Evolutionary conservation across 2,329 filamentous ascomycete species (phyloP).

Genomic region (Trichoderma sp.): DNA sequence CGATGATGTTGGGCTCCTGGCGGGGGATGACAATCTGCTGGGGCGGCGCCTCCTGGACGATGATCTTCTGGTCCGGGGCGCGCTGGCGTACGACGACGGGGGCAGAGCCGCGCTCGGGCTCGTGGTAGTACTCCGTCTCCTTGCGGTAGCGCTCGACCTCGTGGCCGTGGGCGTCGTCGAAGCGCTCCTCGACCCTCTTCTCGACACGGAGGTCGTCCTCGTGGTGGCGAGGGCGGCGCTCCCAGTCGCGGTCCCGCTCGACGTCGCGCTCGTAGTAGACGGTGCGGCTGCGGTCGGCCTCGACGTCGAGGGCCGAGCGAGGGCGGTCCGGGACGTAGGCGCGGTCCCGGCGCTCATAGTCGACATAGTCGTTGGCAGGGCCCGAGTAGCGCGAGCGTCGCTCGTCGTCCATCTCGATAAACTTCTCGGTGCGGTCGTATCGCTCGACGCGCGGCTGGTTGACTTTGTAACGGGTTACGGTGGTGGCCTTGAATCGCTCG

Average conservation of each 20-base stretch:
- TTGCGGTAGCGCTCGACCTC: conserved; percentile 62
- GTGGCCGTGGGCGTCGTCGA: conserved; percentile 49
- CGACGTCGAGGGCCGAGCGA: conserved; percentile 53
- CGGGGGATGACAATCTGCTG: conserved; percentile 55
- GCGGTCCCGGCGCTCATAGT: conserved; percentile 46
- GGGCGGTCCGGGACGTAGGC: conserved; percentile 52
- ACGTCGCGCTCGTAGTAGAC: conserved; percentile 52
- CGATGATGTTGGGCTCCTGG: conserved; percentile 49
- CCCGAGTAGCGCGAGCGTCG: conserved; percentile 49
- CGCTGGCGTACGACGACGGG: conserved; percentile 61
- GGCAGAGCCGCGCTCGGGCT: conserved; percentile 51
- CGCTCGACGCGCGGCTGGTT: conserved; percentile 47
- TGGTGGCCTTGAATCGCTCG: conserved; percentile 50
- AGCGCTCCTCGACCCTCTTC: conserved; percentile 54
- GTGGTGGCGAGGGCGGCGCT: conserved; percentile 46
- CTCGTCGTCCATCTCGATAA: conserved; percentile 51
- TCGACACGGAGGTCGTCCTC: conserved; percentile 59
- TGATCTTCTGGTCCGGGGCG: conserved; percentile 61
- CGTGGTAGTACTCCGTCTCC: conserved; percentile 64
- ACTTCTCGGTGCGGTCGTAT: conserved; percentile 44
- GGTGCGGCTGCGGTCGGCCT: conserved; percentile 44
- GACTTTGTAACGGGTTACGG: conserved; percentile 58
- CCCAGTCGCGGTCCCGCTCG: conserved; percentile 50
- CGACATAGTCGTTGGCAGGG: conserved; percentile 48
- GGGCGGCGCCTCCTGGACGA: conserved; percentile 60